Evolutionary conservation across 2,329 filamentous ascomycete species (phyloP).

Genomic region (Dothistroma pini): DNA sequence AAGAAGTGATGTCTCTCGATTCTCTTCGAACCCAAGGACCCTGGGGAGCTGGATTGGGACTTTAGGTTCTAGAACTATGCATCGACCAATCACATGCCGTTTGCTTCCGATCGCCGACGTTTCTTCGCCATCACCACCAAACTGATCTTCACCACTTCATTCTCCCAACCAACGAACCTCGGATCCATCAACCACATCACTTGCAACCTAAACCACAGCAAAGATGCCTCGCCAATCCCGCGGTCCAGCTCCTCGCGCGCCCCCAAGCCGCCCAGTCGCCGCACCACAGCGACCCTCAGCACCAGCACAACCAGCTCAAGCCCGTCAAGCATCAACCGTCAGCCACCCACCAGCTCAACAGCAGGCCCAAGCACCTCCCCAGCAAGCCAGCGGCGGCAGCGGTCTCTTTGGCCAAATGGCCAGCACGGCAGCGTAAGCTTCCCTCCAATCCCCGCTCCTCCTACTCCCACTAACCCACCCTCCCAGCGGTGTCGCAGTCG

Average conservation of each 20-base stretch:
- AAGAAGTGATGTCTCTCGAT: background rate
- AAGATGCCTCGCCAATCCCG: conserved; percentile 50
- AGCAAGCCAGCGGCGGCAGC: conserved; percentile 58
- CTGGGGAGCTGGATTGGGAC: too few relatives aligned
- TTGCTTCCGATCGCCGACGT: background rate
- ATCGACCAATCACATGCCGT: background rate
- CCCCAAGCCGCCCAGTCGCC: conserved; percentile 44
- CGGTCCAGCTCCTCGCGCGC: conserved; percentile 38
- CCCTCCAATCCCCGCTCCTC: background rate
- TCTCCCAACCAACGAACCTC: conserved; percentile 4
- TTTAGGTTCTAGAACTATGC: too few relatives aligned
- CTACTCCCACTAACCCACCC: conserved; percentile 26
- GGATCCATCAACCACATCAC: background rate
- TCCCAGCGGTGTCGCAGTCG: conserved; percentile 86
- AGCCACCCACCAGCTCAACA: conserved; percentile 44
- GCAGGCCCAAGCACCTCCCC: conserved; percentile 41
- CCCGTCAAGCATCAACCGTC: conserved; percentile 50
- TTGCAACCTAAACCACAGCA: background rate
- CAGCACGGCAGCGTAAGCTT: conserved; percentile 88
- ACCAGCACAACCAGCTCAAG: conserved; percentile 65
- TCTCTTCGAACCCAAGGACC: too few relatives aligned
- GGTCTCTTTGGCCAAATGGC: conserved; percentile 97
- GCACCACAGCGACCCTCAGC: conserved; percentile 43
- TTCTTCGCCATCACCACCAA: conserved; percentile 9
- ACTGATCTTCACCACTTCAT: conserved; percentile 4